Evolutionary conservation across 2,329 filamentous ascomycete species (phyloP).

Genomic region (Colletotrichum gloeosporioides): DNA sequence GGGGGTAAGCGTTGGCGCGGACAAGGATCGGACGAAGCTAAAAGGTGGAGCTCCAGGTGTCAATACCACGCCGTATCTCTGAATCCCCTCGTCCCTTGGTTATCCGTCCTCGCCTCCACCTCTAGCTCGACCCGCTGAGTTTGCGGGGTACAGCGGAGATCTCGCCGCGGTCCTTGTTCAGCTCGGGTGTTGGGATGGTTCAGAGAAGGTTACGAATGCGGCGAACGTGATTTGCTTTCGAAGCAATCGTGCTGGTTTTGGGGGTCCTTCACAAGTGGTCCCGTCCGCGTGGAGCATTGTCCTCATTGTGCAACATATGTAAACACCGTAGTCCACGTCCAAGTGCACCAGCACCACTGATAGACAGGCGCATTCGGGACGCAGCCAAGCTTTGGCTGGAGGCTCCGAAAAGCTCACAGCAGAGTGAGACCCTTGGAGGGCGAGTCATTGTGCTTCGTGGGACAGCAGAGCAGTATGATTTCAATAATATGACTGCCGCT

Average conservation of each 20-base stretch:
- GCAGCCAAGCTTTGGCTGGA: background rate
- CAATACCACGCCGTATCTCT: slow-evolving; percentile 7
- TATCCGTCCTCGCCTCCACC: slow-evolving; percentile 7
- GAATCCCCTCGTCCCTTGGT: background rate
- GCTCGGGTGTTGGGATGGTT: background rate
- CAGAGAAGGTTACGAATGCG: background rate
- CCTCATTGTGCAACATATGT: background rate
- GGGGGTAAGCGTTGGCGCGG: background rate
- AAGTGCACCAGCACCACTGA: background rate
- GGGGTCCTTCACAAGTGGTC: background rate
- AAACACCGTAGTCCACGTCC: background rate
- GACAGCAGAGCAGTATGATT: background rate
- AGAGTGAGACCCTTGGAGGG: background rate
- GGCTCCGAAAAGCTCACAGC: background rate
- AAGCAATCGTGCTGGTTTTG: background rate
- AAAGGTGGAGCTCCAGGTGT: slow-evolving; percentile 14
- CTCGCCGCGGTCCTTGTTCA: slow-evolving; percentile 1
- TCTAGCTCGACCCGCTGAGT: background rate
- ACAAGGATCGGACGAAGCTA: slow-evolving; percentile 10
- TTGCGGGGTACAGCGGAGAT: slow-evolving; percentile 11
- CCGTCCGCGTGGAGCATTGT: background rate
- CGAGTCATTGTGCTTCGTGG: background rate
- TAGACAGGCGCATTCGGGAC: background rate
- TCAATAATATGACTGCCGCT: background rate
- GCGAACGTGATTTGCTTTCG: background rate